Percentiles rank a stretch among this genome's conserved stretches.
Evolutionary conservation across 352 stramenopile species (phyloP).

Genomic region (Phytopythium boreale): DNA sequence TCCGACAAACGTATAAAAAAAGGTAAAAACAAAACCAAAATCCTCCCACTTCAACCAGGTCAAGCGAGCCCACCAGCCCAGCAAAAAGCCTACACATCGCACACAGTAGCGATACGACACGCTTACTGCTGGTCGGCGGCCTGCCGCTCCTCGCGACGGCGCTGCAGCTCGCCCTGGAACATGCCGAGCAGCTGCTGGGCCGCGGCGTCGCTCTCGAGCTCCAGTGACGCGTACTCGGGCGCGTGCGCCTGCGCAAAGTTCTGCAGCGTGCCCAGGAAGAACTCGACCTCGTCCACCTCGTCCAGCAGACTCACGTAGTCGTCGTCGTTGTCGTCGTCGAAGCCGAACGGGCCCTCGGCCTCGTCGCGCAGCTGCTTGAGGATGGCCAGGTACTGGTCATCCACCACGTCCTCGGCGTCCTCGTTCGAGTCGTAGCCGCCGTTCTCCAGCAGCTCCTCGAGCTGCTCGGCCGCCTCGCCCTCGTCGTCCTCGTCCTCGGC

Average conservation of each 20-base stretch:
- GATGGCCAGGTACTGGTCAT: slow-evolving; percentile 94
- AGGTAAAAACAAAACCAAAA: not conserved
- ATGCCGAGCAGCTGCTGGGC: slow-evolving; percentile 57
- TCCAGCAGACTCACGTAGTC: slow-evolving; percentile 92
- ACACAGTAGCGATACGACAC: too few species aligned
- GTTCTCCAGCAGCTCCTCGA: slow-evolving; percentile 87
- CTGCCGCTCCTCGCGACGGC: slow-evolving; percentile 42
- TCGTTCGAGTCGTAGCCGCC: slow-evolving; percentile 89
- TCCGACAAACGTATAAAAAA: not conserved
- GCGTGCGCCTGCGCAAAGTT: slow-evolving; percentile 54
- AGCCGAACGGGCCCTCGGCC: slow-evolving; percentile 65
- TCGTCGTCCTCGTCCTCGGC: slow-evolving; percentile 53
- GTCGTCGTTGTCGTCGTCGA: slow-evolving; percentile 89
- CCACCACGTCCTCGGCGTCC: slow-evolving; percentile 91
- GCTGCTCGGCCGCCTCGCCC: slow-evolving; percentile 52
- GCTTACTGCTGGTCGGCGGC: slow-evolving; percentile 23
- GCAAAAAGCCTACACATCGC: too few species aligned
- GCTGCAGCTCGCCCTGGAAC: slow-evolving; percentile 39
- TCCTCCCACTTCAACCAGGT: slow-evolving; percentile 1
- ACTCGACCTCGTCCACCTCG: slow-evolving; percentile 91
- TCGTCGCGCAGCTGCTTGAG: slow-evolving; percentile 91
- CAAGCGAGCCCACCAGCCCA: not conserved
- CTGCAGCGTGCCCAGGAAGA: slow-evolving; percentile 89
- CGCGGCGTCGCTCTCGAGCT: slow-evolving; percentile 53
- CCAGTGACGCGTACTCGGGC: slow-evolving; percentile 56